Percentiles rank a stretch among this genome's conserved stretches.
phyloP scores from a whole-genome alignment of 306 rosid species.

The Quercus agrifolia region DNA sequence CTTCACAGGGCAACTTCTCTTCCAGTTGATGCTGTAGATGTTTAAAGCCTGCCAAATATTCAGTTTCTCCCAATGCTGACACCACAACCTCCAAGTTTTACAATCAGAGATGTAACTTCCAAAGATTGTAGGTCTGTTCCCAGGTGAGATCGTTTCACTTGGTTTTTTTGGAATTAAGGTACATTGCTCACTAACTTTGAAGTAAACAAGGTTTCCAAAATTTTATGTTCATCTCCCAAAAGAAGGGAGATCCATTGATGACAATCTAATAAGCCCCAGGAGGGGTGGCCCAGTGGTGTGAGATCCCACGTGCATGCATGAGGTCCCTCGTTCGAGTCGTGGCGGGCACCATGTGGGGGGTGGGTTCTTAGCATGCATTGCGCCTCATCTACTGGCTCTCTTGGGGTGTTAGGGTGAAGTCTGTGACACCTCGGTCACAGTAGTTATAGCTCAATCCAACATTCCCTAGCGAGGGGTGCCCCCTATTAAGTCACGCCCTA shows the following conservation, averaged over 20 bases:
- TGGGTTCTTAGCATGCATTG: too few relatives aligned
- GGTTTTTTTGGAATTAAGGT: constrained; percentile 18
- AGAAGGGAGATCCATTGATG: background rate
- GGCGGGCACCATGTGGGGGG: too few relatives aligned
- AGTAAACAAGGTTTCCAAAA: constrained; percentile 6
- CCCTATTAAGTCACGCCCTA: too few relatives aligned
- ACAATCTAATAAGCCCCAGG: background rate
- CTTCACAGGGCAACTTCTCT: constrained; percentile 93
- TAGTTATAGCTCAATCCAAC: too few relatives aligned
- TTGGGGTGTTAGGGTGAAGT: too few relatives aligned
- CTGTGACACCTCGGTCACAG: too few relatives aligned
- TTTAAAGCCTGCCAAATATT: constrained; percentile 27
- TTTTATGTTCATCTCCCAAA: constrained; percentile 12
- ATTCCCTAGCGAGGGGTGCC: too few relatives aligned
- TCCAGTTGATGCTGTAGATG: constrained; percentile 88
- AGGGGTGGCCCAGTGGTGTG: too few relatives aligned
- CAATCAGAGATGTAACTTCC: constrained; percentile 18
- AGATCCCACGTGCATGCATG: too few relatives aligned
- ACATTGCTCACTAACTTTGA: constrained; percentile 25
- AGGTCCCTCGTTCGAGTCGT: too few relatives aligned
- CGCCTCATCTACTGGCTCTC: too few relatives aligned
- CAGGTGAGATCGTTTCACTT: constrained; percentile 20
- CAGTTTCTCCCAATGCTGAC: constrained; percentile 17
- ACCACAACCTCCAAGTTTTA: constrained; percentile 10
- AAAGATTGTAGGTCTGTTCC: constrained; percentile 17